phyloP scores from a whole-genome alignment of 495 filamentous ascomycete species.

The Penicillium riverlandense region DNA sequence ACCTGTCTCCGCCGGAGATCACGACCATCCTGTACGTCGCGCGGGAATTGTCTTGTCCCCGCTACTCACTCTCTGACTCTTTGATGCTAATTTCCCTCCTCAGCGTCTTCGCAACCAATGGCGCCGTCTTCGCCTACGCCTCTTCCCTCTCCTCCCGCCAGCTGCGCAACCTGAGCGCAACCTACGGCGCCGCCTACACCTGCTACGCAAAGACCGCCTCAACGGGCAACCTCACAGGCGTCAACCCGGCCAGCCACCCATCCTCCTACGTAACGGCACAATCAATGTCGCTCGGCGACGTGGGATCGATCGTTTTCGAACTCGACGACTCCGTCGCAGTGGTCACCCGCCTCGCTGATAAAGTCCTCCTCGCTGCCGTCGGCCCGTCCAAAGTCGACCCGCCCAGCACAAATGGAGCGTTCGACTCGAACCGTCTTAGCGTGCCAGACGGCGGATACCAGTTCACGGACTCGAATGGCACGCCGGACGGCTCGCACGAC shows the following conservation, averaged over 20 bases:
- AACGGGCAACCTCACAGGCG: conserved; percentile 39
- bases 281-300: conserved; percentile 42
- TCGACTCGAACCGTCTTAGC: neutral
- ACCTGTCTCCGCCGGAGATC: conserved; percentile 41
- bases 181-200: conserved; percentile 42
- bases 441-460: neutral
- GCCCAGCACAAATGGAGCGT: conserved; percentile 7
- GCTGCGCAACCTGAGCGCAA: conserved; percentile 39
- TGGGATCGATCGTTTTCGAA: conserved; percentile 44
- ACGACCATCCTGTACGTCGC: conserved; percentile 36
- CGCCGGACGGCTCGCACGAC: conserved; percentile 11
- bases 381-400: conserved; percentile 28
- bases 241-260: conserved; percentile 40
- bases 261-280: conserved; percentile 42
- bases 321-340: conserved; percentile 39
- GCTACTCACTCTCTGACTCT: neutral
- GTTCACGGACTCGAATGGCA: neutral
- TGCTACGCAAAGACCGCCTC: conserved; percentile 41
- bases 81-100: neutral
- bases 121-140: conserved; percentile 40
- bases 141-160: conserved; percentile 36
- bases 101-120: conserved; percentile 39
- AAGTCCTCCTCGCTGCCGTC: conserved; percentile 38
- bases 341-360: conserved; percentile 40
- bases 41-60: neutral